These are phyloP conservation scores for Suhomyces choctaworum DNA, from an alignment of 1,139 yeast genomes.

Conservation along the genomic window DNA sequence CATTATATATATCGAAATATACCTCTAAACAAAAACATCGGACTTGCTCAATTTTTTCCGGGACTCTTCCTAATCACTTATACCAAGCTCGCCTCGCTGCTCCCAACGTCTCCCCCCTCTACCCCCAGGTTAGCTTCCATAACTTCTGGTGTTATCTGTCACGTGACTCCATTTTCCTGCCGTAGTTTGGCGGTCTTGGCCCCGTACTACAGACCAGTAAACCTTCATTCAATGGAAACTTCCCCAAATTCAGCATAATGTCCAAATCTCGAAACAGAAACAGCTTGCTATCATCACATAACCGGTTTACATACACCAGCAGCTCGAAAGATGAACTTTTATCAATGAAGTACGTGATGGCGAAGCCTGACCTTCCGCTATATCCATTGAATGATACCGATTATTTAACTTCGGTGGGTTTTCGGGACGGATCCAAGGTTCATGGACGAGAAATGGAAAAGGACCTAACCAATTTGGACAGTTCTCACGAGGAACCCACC, in stretches of 20 bases:
- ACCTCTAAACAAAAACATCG: too few species aligned
- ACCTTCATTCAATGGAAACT: slow-evolving; percentile 1
- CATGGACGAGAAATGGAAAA: background rate
- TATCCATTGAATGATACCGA: slow-evolving; percentile 36
- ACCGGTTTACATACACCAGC: slow-evolving; percentile 26
- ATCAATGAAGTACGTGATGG: slow-evolving; percentile 40
- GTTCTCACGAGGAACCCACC: slow-evolving; percentile 16
- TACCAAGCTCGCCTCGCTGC: too few species aligned
- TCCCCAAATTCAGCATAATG: slow-evolving; percentile 22
- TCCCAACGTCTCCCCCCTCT: too few species aligned
- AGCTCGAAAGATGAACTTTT: slow-evolving; percentile 37
- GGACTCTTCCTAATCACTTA: too few species aligned
- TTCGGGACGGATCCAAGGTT: background rate
- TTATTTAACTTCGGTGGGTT: background rate
- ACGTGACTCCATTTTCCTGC: background rate
- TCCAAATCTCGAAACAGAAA: slow-evolving; percentile 39
- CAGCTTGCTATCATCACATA: slow-evolving; percentile 34
- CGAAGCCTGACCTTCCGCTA: slow-evolving; percentile 34
- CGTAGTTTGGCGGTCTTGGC: background rate
- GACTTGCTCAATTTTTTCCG: too few species aligned
- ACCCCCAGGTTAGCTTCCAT: too few species aligned
- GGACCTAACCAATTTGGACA: background rate
- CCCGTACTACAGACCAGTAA: too few species aligned
- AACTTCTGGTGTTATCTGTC: too few species aligned
- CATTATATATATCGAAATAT: too few species aligned